Evolutionary conservation across 2,329 filamentous ascomycete species (phyloP).

Genomic region (Ophiobolus disseminans): DNA sequence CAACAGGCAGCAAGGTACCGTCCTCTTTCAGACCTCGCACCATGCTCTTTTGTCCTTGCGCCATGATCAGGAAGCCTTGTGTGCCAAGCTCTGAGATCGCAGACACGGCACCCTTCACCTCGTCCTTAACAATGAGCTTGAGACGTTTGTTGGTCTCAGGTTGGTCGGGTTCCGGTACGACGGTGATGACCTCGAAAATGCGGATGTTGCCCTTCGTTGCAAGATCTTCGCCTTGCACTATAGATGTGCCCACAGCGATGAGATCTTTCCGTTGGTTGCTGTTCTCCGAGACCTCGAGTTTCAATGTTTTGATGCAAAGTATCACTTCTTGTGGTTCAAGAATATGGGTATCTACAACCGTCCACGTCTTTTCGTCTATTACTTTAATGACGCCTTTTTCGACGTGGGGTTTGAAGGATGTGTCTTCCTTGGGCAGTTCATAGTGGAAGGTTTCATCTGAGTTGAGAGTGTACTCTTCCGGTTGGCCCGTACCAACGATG

Average conservation of each 20-base stretch:
- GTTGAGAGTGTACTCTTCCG: constrained; percentile 74
- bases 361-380: constrained; percentile 78
- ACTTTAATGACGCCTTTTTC: constrained; percentile 79
- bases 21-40: constrained; percentile 95
- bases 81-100: constrained; percentile 83
- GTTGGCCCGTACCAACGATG: constrained; percentile 72
- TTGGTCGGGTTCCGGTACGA: constrained; percentile 85
- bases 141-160: constrained; percentile 87
- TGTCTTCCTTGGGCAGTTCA: constrained; percentile 75
- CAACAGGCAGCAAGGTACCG: constrained; percentile 87
- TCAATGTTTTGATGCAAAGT: constrained; percentile 81
- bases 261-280: constrained; percentile 86
- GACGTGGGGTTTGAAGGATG: constrained; percentile 68
- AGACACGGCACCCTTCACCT: constrained; percentile 91
- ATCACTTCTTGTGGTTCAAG: constrained; percentile 79
- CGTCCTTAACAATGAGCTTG: constrained; percentile 86
- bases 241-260: constrained; percentile 82
- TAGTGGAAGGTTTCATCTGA: constrained; percentile 84
- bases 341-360: constrained; percentile 75
- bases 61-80: constrained; percentile 85
- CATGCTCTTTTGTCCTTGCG: constrained; percentile 97
- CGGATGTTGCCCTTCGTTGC: constrained; percentile 84
- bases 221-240: constrained; percentile 88
- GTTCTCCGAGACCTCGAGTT: constrained; percentile 87
- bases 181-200: constrained; percentile 88